Evolutionary conservation across 2,329 filamentous ascomycete genomes (phyloP).

Genomic region (Ophiosphaerella narmari): DNA sequence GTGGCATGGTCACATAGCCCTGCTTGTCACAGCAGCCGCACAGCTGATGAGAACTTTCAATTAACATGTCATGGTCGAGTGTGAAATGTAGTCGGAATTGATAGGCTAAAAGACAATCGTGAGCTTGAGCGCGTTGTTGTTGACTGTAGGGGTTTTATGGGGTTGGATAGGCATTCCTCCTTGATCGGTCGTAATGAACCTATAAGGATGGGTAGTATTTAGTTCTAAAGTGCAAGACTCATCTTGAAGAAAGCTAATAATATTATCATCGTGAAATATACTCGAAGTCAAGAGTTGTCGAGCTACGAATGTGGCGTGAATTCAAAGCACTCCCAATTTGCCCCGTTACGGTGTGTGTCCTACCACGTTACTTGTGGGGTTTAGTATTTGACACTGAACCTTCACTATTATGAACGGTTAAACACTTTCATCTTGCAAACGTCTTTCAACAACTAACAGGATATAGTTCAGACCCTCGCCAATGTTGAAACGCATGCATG

Average conservation of each 20-base stretch:
- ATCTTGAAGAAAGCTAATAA: constrained; percentile 7
- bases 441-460: too few species aligned
- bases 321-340: too few species aligned
- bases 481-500: too few species aligned
- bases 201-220: constrained; percentile 4
- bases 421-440: too few species aligned
- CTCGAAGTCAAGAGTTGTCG: too few species aligned
- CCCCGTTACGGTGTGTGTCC: too few species aligned
- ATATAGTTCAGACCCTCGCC: too few species aligned
- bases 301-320: too few species aligned
- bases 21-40: constrained; percentile 7
- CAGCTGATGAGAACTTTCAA: constrained; percentile 8
- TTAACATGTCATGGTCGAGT: constrained; percentile 5
- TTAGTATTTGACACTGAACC: too few species aligned
- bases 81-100: constrained; percentile 3
- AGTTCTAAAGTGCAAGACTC: constrained; percentile 3
- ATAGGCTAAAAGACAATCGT: constrained; percentile 4
- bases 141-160: neutral
- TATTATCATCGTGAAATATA: neutral
- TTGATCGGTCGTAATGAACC: neutral
- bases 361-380: too few species aligned
- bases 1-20: constrained; percentile 6
- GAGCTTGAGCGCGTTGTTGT: constrained; percentile 3
- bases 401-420: too few species aligned
- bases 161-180: too few species aligned